Evolutionary conservation across 306 rosid genomes (phyloP), one percentile per base, ranked within the genome.

Genomic region (Vigna trinervia): DNA sequence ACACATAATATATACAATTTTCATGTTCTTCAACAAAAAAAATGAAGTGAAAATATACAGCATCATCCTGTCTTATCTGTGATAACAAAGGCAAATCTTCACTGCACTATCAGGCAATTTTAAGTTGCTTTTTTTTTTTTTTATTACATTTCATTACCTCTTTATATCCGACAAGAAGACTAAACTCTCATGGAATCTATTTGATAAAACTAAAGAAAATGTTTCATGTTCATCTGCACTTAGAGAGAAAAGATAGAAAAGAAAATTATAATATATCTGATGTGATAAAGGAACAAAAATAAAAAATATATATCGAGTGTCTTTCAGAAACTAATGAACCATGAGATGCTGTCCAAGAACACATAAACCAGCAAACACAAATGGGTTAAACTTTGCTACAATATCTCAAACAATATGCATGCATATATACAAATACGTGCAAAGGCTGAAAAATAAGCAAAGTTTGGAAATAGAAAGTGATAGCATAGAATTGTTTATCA

Each of bases 21-120:
- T 53, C 34, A 53, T 45, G 59, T 28, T 52, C 23, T 43, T 14
- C 56, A 17, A 76, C 59, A 14, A 30, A 30, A 81, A 12, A 61
- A 63, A 69, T 32, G 36, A 51, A 52, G 45, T 47, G 14, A 56
- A 60, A 51, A 20, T 53, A 58, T 0, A 38, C 23, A 56, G 23
- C 41, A 10, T 32, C 5, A 4, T 30, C 5, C 22, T 36, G 39
- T 48, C 38, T 26, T 20, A 23, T 30, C 26, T 43, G 14, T 8
- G 6, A n/a, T 56, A 3, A 8, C 4, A 8, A 9, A 63, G 69
- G 48, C 3, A 36, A 63, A 38, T 12, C 52, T 32, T 46, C 64
- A 26, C 47, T 46, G 76, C 53, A 47, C n/a, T 28, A 46, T 15
- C 20, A 0, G 19, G 14, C 30, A 43, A 28, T 43, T 65, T 20